phyloP scores from a whole-genome alignment of 2,329 filamentous ascomycete species.

The Exophiala spinifera region DNA sequence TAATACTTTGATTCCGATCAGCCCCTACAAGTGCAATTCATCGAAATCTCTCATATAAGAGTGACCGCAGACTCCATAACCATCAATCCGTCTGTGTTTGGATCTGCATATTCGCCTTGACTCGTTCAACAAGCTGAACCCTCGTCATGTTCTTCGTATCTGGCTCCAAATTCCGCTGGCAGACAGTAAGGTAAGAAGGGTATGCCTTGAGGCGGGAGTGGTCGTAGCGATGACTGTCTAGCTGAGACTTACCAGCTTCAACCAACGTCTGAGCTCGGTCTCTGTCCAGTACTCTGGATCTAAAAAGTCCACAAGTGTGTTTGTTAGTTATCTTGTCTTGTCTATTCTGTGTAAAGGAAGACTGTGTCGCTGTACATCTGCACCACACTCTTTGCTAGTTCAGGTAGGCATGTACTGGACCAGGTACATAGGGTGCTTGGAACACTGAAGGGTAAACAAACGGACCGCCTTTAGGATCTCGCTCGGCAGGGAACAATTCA shows the following conservation, averaged over 20 bases:
- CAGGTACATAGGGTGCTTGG: too few species aligned
- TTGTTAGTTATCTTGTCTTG: too few species aligned
- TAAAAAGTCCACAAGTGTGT: conserved; percentile 32
- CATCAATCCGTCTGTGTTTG: conserved; percentile 1
- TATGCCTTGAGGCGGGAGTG: too few species aligned
- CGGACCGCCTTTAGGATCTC: conserved; percentile 74
- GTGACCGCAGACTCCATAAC: neutral
- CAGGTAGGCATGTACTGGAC: too few species aligned
- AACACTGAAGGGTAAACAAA: conserved; percentile 31
- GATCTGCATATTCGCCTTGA: conserved; percentile 61
- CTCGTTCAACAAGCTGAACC: conserved; percentile 64
- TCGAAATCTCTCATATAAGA: too few species aligned
- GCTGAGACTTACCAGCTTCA: conserved; percentile 59
- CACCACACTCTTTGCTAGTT: too few species aligned
- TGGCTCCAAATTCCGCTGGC: conserved; percentile 66
- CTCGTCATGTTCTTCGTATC: conserved; percentile 57
- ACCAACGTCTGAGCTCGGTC: conserved; percentile 77
- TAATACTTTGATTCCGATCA: too few species aligned
- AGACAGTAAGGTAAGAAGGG: too few species aligned
- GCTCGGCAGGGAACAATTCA: conserved; percentile 72
- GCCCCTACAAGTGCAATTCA: too few species aligned
- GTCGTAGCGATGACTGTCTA: too few species aligned
- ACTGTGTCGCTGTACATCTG: too few species aligned
- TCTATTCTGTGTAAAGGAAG: too few species aligned
- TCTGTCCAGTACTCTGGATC: conserved; percentile 71